Evolutionary conservation across 164 flowering plant species (phyloP), one percentile per base, ranked within the genome.

Genomic region (Magnolia kwangsiensis): DNA sequence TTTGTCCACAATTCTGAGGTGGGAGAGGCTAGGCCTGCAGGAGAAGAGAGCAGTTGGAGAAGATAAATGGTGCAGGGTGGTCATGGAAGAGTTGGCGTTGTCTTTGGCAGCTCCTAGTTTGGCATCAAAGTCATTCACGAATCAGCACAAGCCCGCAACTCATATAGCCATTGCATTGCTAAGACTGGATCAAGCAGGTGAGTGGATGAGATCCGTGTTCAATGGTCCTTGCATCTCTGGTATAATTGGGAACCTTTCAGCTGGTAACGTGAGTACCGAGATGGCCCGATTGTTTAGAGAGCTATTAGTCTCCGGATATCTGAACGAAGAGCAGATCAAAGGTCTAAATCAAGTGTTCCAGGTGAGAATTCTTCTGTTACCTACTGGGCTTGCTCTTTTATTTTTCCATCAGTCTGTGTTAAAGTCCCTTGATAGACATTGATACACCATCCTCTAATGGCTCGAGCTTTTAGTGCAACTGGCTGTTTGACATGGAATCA

Each of bases 51-150:
- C 74, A 18, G 58, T 73, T n/a, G 73, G 73, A 76, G 83, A 77
- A 69, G 80, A 78, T 70, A 83, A 75, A 20, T 96, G 99, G 99
- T 90, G 83, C 81, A 88, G 96, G 79, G 58, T 94, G 68, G 85
- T 94, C 67, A 84, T 89, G 50, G 98, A 94, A 81, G 98, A 96
- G 81, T 73, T 94, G 80, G 91, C 85, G 11, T 79, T 88, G 84
- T 90, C 91, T 51, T 75, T 96, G 82, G 86, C 89, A 55, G 84
- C 82, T 73, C 97, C 99, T 8, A 71, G 86, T 77, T 80, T 92
- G 78, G 89, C 87, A 66, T 87, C 98, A 45, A 87, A 81, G 61
- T 78, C 88, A 50, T 85, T 83, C 81, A 80, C 65, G 37, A 85
- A 84, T 77, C 85, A 89, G 71, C 89, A 87, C 83, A 91, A 86